Percentiles rank a stretch among this genome's conserved stretches.
phyloP scores from a whole-genome alignment of 805 yeast genomes.

The Candida ortonii region DNA sequence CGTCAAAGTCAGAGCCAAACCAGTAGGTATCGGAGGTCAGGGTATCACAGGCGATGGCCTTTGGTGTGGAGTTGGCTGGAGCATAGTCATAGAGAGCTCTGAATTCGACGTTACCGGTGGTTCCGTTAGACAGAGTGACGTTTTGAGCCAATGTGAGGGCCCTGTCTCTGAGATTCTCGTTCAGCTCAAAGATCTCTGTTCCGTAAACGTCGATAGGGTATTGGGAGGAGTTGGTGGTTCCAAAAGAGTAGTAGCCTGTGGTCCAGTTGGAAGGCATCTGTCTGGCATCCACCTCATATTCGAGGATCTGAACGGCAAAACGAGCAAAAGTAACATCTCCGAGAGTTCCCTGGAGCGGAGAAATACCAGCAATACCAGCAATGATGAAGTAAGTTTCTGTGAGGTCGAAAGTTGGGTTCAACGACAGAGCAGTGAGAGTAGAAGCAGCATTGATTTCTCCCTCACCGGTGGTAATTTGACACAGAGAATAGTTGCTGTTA shows the following conservation, averaged over 20 bases:
- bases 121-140: conserved; percentile 45
- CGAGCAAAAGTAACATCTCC: conserved; percentile 61
- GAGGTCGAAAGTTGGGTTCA: conserved; percentile 55
- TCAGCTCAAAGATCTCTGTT: conserved; percentile 62
- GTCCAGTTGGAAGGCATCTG: conserved; percentile 53
- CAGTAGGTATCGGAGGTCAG: conserved; percentile 61
- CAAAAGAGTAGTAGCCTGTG: conserved; percentile 57
- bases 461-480: conserved; percentile 68
- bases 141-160: conserved; percentile 50
- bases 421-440: conserved; percentile 50
- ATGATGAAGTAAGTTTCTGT: conserved; percentile 57
- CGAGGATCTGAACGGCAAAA: conserved; percentile 60
- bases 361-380: conserved; percentile 67
- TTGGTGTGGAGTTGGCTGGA: conserved; percentile 50
- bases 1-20: conserved; percentile 50
- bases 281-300: conserved; percentile 54
- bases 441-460: conserved; percentile 67
- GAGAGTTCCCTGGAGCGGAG: conserved; percentile 52
- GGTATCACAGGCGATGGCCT: conserved; percentile 53
- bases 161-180: conserved; percentile 55
- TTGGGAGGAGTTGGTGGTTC: conserved; percentile 45
- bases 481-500: conserved; percentile 47
- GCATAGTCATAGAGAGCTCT: conserved; percentile 46
- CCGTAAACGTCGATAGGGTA: conserved; percentile 59
- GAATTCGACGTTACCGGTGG: conserved; percentile 41